Conservation (phyloP, 2,329 filamentous ascomycete genomes). For the Davidsoniella eucalypti region DNA sequence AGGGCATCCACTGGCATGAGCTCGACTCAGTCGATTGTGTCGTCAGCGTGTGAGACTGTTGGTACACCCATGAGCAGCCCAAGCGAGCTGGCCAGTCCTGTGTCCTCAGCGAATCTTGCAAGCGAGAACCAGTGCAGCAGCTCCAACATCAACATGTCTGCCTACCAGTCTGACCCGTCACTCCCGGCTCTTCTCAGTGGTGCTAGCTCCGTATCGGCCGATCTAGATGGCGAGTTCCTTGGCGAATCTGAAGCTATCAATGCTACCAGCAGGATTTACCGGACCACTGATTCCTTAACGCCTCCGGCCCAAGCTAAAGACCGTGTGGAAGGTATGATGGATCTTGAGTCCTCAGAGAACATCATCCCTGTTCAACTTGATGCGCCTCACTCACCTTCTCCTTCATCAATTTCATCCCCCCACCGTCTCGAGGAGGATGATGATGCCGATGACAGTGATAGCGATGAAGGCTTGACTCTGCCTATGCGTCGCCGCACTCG, state of each 20-base stretch:
- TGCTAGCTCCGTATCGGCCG: slow-evolving; percentile 46
- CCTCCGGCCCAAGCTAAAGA: slow-evolving; percentile 35
- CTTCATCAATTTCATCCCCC: slow-evolving; percentile 7
- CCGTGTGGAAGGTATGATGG: slow-evolving; percentile 26
- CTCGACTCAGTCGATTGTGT: slow-evolving; percentile 31
- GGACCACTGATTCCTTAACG: slow-evolving; percentile 37
- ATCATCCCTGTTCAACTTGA: slow-evolving; percentile 18
- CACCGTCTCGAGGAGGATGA: slow-evolving; percentile 6
- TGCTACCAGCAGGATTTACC: slow-evolving; percentile 27
- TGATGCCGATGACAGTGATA: slow-evolving; percentile 13
- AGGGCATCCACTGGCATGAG: slow-evolving; percentile 17
- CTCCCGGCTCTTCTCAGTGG: slow-evolving; percentile 46
- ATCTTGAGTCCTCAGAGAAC: slow-evolving; percentile 17
- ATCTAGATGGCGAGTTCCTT: slow-evolving; percentile 44
- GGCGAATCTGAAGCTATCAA: slow-evolving; percentile 30
- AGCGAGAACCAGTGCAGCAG: slow-evolving; percentile 14
- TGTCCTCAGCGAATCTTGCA: slow-evolving; percentile 23
- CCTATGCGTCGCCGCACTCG: slow-evolving; percentile 11
- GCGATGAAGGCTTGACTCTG: slow-evolving; percentile 14
- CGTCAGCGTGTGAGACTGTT: slow-evolving; percentile 29
- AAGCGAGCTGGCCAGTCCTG: slow-evolving; percentile 34
- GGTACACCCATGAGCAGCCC: slow-evolving; percentile 38
- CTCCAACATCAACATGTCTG: slow-evolving; percentile 30
- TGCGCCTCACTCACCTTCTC: slow-evolving; percentile 1
- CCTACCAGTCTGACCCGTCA: slow-evolving; percentile 47